These are phyloP conservation scores for Cicer chorassanicum DNA, from an alignment of 306 rosid genomes.

Conservation along the genomic window DNA sequence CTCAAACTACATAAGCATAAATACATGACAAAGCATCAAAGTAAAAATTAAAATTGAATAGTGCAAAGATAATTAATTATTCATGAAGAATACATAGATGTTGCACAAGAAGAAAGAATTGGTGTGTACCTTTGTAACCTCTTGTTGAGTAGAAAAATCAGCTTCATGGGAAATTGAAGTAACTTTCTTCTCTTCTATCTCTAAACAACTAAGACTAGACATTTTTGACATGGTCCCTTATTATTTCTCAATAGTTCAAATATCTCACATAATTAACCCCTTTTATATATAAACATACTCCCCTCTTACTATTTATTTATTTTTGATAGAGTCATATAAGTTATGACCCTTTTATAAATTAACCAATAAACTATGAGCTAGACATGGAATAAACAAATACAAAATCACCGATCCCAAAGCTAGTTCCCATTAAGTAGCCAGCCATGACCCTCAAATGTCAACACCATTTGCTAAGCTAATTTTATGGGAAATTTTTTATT, in stretches of 20 bases:
- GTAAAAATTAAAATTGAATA: background rate
- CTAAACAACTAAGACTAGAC: constrained; percentile 40
- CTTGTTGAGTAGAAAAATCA: constrained; percentile 27
- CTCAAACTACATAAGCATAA: constrained; percentile 18
- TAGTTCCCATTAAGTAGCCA: constrained; percentile 49
- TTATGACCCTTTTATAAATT: constrained; percentile 28
- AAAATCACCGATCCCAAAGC: constrained; percentile 40
- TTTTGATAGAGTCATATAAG: background rate
- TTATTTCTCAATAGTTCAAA: constrained; percentile 29
- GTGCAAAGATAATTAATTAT: background rate
- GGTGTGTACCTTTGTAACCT: constrained; percentile 41
- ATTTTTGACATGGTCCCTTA: constrained; percentile 41
- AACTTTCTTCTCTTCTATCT: constrained; percentile 47
- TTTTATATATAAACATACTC: constrained; percentile 16
- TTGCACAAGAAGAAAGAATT: constrained; percentile 13
- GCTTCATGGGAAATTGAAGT: constrained; percentile 38
- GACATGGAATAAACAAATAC: constrained; percentile 44
- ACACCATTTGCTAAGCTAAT: constrained; percentile 54
- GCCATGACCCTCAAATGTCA: constrained; percentile 54
- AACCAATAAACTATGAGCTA: constrained; percentile 43
- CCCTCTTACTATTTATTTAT: background rate
- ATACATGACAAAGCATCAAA: background rate
- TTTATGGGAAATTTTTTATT: background rate
- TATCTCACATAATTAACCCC: constrained; percentile 31
- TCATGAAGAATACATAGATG: background rate